Evolutionary conservation across 257 asterid species (phyloP).

Genomic region (Mentha longifolia): DNA sequence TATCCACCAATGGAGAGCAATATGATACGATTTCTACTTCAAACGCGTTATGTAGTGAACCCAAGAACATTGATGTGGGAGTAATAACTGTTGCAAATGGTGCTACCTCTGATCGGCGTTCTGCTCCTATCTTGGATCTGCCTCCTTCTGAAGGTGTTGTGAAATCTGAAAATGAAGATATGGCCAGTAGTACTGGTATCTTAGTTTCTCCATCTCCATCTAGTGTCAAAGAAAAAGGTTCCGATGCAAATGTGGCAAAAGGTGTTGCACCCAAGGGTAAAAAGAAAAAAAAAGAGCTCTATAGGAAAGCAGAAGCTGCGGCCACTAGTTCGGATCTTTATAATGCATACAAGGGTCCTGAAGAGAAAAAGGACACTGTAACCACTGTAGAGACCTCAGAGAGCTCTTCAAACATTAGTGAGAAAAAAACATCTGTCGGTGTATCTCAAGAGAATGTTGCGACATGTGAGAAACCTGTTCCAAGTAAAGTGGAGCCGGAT

Average conservation of each 20-base stretch:
- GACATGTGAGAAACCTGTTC: constrained; percentile 43
- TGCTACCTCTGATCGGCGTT: constrained; percentile 36
- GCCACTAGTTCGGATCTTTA: constrained; percentile 76
- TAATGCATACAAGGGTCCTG: constrained; percentile 83
- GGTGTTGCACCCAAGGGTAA: constrained; percentile 41
- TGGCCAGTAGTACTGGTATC: constrained; percentile 31
- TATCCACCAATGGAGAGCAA: constrained; percentile 35
- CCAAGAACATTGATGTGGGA: constrained; percentile 32
- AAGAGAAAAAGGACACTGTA: constrained; percentile 58
- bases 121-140: constrained; percentile 37
- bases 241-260: constrained; percentile 53
- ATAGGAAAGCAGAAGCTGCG: constrained; percentile 67
- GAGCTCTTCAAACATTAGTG: constrained; percentile 38
- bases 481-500: constrained; percentile 68
- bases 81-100: constrained; percentile 39
- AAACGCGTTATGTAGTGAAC: constrained; percentile 28
- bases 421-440: constrained; percentile 39
- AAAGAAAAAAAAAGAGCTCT: constrained; percentile 55
- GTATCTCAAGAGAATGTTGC: constrained; percentile 41
- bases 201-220: constrained; percentile 40
- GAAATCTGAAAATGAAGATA: constrained; percentile 43
- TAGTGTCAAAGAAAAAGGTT: constrained; percentile 47
- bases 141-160: constrained; percentile 44
- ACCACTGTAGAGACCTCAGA: constrained; percentile 44
- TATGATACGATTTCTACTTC: constrained; percentile 35